A percentile compares a stretch with the other conserved stretches of the same genome.
Evolutionary conservation across 2,329 filamentous ascomycete species (phyloP).

Genomic region (Fusarium sp.): DNA sequence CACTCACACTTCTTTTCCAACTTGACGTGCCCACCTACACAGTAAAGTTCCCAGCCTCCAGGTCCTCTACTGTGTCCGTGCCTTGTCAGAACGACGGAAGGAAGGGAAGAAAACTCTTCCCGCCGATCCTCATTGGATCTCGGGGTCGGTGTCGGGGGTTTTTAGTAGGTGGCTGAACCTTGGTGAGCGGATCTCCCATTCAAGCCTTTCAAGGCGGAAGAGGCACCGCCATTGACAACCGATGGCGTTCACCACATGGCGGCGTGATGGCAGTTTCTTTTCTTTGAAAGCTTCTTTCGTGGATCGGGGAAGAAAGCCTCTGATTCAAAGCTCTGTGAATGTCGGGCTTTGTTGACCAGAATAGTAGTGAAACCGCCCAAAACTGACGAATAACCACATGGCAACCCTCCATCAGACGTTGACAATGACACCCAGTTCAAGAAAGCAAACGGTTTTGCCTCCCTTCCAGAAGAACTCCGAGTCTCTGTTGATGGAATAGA

Average conservation of each 20-base stretch:
- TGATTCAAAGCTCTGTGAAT: constrained; percentile 32
- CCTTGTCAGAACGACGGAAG: constrained; percentile 2
- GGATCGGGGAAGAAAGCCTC: constrained; percentile 25
- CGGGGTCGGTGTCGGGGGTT: not conserved
- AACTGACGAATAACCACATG: constrained; percentile 7
- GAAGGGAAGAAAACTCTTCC: constrained; percentile 22
- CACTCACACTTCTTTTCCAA: constrained; percentile 33
- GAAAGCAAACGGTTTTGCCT: constrained; percentile 5
- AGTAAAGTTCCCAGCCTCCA: constrained; percentile 11
- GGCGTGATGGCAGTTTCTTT: constrained; percentile 13
- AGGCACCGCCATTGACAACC: constrained; percentile 32
- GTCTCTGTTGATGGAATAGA: constrained; percentile 16
- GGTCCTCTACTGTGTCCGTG: constrained; percentile 1
- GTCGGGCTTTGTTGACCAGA: constrained; percentile 25
- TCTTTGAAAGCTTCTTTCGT: constrained; percentile 22
- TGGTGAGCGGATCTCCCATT: constrained; percentile 6
- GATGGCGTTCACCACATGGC: constrained; percentile 25
- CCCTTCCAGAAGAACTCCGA: constrained; percentile 25
- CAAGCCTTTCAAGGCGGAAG: constrained; percentile 25
- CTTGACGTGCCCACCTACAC: constrained; percentile 15
- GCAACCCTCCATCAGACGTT: constrained; percentile 7
- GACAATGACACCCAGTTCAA: constrained; percentile 23
- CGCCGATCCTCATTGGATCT: constrained; percentile 24
- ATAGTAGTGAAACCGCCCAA: constrained; percentile 8
- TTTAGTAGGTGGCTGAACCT: constrained; percentile 16